Evolutionary conservation across 306 rosid genomes (phyloP), one percentile per base, ranked within the genome.

Genomic region (Corylus avellana): DNA sequence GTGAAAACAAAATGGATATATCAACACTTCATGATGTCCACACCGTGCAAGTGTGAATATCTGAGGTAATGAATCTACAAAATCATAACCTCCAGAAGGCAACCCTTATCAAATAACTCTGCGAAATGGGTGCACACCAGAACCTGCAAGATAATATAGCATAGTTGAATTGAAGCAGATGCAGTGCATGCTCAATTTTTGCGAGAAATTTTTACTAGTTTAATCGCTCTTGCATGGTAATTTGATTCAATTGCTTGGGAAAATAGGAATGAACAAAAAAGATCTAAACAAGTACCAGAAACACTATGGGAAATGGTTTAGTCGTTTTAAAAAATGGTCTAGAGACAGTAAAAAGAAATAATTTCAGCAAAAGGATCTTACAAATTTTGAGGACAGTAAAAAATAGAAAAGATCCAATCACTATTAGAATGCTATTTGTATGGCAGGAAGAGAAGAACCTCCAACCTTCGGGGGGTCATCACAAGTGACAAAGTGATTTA

Each of bases 111-210:
- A 86, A 95, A 81, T 84, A 95, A 79, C 89, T 95, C 98, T 37
- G 97, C 89, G 81, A 95, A 87, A 92, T 95, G 98, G 74, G 98
- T 95, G 87, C 97, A 91, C 85, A 90, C 90, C 35, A 95, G 85
- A 86, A 91, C 98, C 98, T 95, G 81, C 80, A 88, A 74, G 82
- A 73, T 63, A 56, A 70, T 56, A 10, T 20, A 79, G 55, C 51
- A 46, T 42, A 8, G 27, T 67, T 67, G 50, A 20, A 39, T 42
- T 39, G 22, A 67, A 67, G 50, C 48, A 67, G 27, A 39, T 39
- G 8, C 9, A 37, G 17, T 67, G 1, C 50, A 7, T 37, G 72
- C 51, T 37, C 27, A 12, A 37, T 39, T 39, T 39, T 39, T 35
- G n/a, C 1, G 22, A 64, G 44, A 64, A 64, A 16, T 64, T 29